These are phyloP conservation scores for Blastobotrys indianensis DNA, from an alignment of 1,139 yeast species.

Conservation along the genomic window DNA sequence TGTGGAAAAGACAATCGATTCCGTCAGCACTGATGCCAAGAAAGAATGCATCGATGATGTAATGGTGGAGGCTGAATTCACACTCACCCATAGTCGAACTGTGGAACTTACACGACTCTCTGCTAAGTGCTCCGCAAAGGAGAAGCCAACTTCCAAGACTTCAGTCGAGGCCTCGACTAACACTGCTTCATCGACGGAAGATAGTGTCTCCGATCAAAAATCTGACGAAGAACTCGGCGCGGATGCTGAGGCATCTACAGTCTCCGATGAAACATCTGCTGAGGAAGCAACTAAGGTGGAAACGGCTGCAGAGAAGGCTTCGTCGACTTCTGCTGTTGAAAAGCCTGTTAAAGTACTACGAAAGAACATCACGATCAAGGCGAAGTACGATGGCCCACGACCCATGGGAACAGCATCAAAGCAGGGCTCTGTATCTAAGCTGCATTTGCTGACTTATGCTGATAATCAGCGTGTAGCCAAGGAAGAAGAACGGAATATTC, in stretches of 20 bases:
- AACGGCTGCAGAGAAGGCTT: constrained; percentile 9
- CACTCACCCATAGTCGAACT: constrained; percentile 25
- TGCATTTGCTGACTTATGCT: constrained; percentile 25
- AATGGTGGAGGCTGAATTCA: constrained; percentile 24
- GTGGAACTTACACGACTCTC: constrained; percentile 24
- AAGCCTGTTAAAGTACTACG: constrained; percentile 15
- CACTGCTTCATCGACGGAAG: constrained; percentile 5
- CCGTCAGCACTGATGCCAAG: constrained; percentile 22
- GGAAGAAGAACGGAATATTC: constrained; percentile 32
- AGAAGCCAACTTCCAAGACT: constrained; percentile 6
- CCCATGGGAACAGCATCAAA: constrained; percentile 32
- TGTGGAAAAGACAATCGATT: constrained; percentile 22
- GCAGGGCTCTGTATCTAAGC: constrained; percentile 24
- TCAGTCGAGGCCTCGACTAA: constrained; percentile 2
- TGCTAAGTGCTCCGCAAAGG: constrained; percentile 18
- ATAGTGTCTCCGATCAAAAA: background rate
- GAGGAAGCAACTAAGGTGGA: constrained; percentile 7
- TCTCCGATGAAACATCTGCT: constrained; percentile 9
- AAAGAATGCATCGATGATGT: constrained; percentile 22
- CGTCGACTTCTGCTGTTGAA: constrained; percentile 8
- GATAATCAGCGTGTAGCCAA: constrained; percentile 30
- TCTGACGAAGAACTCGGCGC: background rate
- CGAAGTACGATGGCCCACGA: constrained; percentile 23
- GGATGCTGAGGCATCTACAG: background rate
- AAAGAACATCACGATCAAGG: constrained; percentile 18